Conservation (phyloP, 148 eudicot genomes). For the Diospyros kaki region DNA sequence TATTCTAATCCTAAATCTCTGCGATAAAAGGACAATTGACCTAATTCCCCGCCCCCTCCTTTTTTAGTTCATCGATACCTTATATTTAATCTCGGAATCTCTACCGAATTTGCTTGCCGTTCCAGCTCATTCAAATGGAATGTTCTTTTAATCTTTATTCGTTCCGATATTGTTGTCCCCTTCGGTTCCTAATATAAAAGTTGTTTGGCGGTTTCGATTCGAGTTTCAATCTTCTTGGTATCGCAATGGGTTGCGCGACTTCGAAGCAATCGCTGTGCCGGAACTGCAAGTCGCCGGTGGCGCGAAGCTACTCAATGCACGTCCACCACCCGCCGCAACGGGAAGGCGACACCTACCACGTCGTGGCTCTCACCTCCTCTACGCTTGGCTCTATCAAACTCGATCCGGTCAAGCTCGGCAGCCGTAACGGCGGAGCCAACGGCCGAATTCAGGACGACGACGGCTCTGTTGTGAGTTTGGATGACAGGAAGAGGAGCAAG, state of each 20-base stretch:
- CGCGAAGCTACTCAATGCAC: slow-evolving; percentile 66
- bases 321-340: slow-evolving; percentile 49
- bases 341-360: slow-evolving; percentile 19
- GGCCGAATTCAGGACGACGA: not conserved
- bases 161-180: not conserved
- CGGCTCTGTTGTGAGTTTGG: not conserved
- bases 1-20: not conserved
- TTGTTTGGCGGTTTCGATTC: not conserved
- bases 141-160: slow-evolving; percentile 16
- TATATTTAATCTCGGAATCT: slow-evolving; percentile 8
- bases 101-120: slow-evolving; percentile 2
- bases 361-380: slow-evolving; percentile 71
- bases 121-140: slow-evolving; percentile 24
- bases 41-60: not conserved
- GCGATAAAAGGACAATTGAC: not conserved
- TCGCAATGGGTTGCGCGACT: slow-evolving; percentile 66
- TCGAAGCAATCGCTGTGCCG: slow-evolving; percentile 55
- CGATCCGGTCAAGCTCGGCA: slow-evolving; percentile 22
- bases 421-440: not conserved
- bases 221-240: not conserved
- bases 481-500: slow-evolving; percentile 12
- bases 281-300: slow-evolving; percentile 43
- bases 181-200: not conserved
- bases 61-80: not conserved
- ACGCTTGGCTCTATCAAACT: slow-evolving; percentile 70